These are phyloP conservation scores for Paramecium pentaurelia DNA, from an alignment of 73 alveolate species.

Conservation along the genomic window DNA sequence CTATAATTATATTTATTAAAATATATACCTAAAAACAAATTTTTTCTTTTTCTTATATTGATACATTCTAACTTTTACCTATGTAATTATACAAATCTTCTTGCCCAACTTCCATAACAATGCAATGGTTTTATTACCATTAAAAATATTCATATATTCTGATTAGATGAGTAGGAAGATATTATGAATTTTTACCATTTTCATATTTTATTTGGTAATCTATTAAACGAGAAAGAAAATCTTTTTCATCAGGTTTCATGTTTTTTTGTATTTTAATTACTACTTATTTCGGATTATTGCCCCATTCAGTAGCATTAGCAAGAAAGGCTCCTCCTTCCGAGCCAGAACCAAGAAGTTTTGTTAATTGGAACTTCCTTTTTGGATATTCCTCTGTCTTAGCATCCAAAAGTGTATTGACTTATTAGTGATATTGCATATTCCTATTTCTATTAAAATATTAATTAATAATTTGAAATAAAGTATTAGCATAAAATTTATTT, in stretches of 20 bases:
- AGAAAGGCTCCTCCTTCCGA: not conserved
- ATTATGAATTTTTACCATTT: not conserved
- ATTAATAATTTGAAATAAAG: too few species aligned
- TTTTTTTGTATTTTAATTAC: not conserved
- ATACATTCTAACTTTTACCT: not conserved
- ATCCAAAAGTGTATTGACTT: not conserved
- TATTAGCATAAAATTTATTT: too few species aligned
- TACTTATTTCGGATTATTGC: not conserved
- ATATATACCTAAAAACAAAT: not conserved
- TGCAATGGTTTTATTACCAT: not conserved
- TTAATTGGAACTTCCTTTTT: not conserved
- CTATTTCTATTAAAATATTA: not conserved
- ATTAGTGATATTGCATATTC: not conserved
- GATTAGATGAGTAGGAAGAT: not conserved
- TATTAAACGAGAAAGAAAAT: not conserved
- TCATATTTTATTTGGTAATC: not conserved
- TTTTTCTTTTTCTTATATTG: not conserved
- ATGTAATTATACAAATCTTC: not conserved
- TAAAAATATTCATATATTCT: not conserved
- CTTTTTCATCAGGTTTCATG: not conserved
- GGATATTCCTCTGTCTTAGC: not conserved
- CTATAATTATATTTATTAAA: not conserved
- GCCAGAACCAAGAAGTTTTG: not conserved
- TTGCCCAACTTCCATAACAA: not conserved
- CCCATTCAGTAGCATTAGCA: not conserved